Conservation (phyloP, 352 stramenopile species). For the Phytophthora litchii region DNA sequence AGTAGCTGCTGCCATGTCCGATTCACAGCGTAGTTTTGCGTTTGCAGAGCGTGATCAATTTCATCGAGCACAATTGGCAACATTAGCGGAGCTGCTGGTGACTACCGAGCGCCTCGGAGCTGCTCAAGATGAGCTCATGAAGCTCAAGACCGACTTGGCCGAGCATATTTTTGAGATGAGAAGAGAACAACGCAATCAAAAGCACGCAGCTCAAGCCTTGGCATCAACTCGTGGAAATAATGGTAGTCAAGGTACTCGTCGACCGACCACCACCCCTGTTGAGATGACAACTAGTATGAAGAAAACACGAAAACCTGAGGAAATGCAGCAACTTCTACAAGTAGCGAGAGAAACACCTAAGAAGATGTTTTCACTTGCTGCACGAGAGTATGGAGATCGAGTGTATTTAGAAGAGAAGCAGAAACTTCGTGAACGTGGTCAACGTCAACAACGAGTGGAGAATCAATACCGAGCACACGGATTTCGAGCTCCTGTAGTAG, state of each 20-base stretch:
- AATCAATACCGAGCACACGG: conserved; percentile 60
- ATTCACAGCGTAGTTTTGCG: conserved; percentile 74
- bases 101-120: conserved; percentile 48
- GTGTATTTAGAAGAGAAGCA: conserved; percentile 42
- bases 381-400: conserved; percentile 54
- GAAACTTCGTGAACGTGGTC: conserved; percentile 40
- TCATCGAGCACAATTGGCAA: conserved; percentile 47
- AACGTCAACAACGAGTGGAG: conserved; percentile 41
- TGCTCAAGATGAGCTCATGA: conserved; percentile 59
- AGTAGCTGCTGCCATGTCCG: conserved; percentile 55
- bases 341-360: conserved; percentile 36
- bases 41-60: conserved; percentile 61
- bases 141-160: conserved; percentile 58
- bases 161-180: conserved; percentile 76
- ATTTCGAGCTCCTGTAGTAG: conserved; percentile 38
- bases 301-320: conserved; percentile 20
- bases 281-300: conserved; percentile 5
- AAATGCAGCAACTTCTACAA: conserved; percentile 18
- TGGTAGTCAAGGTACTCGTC: neutral
- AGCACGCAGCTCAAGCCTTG: conserved; percentile 35
- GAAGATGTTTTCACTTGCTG: conserved; percentile 59
- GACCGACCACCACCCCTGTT: conserved; percentile 23
- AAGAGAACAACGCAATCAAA: conserved; percentile 46
- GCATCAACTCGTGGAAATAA: neutral
- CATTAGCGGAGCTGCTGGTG: conserved; percentile 53